Evolutionary conservation across 257 asterid species (phyloP).

Genomic region (Echites panduratus): DNA sequence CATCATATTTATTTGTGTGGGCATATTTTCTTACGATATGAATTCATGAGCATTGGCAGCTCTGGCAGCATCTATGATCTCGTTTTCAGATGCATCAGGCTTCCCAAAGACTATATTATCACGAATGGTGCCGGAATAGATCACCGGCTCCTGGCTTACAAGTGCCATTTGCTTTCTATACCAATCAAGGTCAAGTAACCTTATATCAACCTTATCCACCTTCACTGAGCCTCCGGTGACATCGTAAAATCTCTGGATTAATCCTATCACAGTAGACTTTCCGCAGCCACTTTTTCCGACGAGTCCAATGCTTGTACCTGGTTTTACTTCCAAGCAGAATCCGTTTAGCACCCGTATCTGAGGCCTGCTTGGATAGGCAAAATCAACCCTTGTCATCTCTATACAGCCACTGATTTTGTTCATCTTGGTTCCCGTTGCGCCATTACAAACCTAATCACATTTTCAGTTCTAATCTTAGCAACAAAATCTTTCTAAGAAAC

Average conservation of each 20-base stretch:
- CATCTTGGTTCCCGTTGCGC: conserved; percentile 25
- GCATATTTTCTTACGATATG: conserved; percentile 46
- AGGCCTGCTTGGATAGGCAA: conserved; percentile 63
- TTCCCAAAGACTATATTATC: conserved; percentile 64
- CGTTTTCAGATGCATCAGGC: conserved; percentile 53
- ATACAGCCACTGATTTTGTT: conserved; percentile 46
- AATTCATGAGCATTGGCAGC: conserved; percentile 86
- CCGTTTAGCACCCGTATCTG: conserved; percentile 39
- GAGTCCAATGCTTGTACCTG: conserved; percentile 71
- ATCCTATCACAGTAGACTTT: conserved; percentile 69
- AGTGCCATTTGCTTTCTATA: conserved; percentile 65
- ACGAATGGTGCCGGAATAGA: conserved; percentile 66
- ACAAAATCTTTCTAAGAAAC: not conserved
- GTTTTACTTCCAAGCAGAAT: conserved; percentile 55
- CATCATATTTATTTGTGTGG: not conserved
- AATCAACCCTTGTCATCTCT: conserved; percentile 62
- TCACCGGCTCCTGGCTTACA: conserved; percentile 81
- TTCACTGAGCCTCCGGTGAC: conserved; percentile 47
- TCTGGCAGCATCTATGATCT: conserved; percentile 66
- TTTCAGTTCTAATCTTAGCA: not conserved
- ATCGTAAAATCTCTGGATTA: conserved; percentile 73
- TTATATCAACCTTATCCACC: conserved; percentile 58
- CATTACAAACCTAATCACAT: conserved; percentile 32
- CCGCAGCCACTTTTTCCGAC: conserved; percentile 87
- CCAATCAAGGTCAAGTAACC: conserved; percentile 53